phyloP scores from a whole-genome alignment of 768 basidiomycete genomes.

The Naganishia onofrii region DNA sequence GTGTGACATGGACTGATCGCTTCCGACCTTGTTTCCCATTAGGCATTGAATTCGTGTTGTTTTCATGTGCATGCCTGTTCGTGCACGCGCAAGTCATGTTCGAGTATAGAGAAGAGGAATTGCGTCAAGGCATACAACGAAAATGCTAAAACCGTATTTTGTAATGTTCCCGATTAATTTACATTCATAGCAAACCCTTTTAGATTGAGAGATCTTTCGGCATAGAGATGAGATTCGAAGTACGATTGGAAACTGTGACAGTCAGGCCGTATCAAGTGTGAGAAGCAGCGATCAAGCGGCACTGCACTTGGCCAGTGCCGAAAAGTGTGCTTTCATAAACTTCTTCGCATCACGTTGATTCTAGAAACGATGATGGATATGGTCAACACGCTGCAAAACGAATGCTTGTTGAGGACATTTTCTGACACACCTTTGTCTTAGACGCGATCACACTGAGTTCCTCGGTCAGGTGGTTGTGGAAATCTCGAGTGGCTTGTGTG shows the following conservation, averaged over 20 bases:
- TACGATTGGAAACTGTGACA: neutral
- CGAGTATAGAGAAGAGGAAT: conserved; percentile 84
- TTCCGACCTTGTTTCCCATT: conserved; percentile 11
- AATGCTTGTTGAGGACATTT: neutral
- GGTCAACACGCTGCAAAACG: neutral
- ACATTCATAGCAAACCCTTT: neutral
- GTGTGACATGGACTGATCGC: neutral
- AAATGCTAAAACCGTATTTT: conserved; percentile 45
- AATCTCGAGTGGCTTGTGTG: conserved; percentile 5
- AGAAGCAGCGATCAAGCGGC: neutral
- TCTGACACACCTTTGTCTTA: conserved; percentile 3
- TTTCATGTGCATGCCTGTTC: conserved; percentile 67
- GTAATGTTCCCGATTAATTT: neutral
- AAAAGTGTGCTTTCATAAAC: conserved; percentile 7
- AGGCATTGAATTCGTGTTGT: conserved; percentile 68
- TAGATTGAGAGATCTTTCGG: neutral
- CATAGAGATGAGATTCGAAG: neutral
- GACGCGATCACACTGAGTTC: neutral
- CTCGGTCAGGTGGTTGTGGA: neutral
- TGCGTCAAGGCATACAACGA: conserved; percentile 61
- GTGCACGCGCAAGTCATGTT: conserved; percentile 89
- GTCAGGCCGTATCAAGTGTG: neutral
- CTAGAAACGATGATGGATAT: neutral
- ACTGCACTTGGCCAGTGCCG: conserved; percentile 1
- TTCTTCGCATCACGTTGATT: neutral